phyloP scores from a whole-genome alignment of 2,329 filamentous ascomycete genomes.

The Epichloe glyceriae region DNA sequence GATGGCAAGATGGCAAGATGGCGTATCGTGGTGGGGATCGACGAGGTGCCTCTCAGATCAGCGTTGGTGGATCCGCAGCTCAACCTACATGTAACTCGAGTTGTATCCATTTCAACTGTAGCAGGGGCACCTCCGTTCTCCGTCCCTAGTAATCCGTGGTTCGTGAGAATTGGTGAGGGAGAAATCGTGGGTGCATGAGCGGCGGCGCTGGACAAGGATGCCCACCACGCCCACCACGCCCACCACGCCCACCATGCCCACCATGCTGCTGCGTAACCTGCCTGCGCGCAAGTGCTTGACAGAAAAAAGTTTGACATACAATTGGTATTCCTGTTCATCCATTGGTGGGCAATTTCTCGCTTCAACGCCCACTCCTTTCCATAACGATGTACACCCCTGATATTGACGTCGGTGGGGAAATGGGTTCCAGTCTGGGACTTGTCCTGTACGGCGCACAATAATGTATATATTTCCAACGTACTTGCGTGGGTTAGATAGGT shows the following conservation, averaged over 20 bases:
- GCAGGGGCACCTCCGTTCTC: constrained; percentile 1
- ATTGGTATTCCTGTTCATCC: constrained; percentile 2
- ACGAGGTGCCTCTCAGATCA: constrained; percentile 10
- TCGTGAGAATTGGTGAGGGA: constrained; percentile 7
- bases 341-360: constrained; percentile 5
- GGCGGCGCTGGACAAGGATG: constrained; percentile 8
- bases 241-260: not conserved
- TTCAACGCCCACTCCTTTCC: constrained; percentile 3
- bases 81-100: constrained; percentile 7
- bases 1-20: constrained; percentile 7
- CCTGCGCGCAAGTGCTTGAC: constrained; percentile 4
- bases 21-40: constrained; percentile 7
- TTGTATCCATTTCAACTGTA: constrained; percentile 3
- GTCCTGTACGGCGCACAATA: too few species aligned
- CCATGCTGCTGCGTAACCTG: constrained; percentile 8
- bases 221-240: not conserved
- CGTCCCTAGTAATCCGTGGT: constrained; percentile 8
- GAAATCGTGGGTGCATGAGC: constrained; percentile 8
- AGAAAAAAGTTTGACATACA: constrained; percentile 5
- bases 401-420: constrained; percentile 1
- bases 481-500: too few species aligned
- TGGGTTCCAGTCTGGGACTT: constrained; percentile 2
- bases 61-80: constrained; percentile 7
- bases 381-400: constrained; percentile 3
- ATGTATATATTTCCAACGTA: too few species aligned